phyloP scores from a whole-genome alignment of 805 yeast genomes.

The Candida cerambycidarum region DNA sequence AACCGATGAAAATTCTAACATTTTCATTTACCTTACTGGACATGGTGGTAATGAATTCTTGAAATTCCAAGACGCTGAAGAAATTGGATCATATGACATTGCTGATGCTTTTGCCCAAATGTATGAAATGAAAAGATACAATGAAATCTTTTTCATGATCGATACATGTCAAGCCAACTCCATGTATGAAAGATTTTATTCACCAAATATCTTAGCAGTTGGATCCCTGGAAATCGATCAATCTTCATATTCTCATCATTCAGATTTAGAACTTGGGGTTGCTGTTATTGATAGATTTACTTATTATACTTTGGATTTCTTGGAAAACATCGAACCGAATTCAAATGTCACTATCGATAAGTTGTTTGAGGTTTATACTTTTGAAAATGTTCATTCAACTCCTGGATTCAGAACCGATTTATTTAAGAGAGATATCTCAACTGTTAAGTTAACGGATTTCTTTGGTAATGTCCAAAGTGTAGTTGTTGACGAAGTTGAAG shows the following conservation, averaged over 20 bases:
- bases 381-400: conserved; percentile 82
- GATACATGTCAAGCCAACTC: conserved; percentile 99
- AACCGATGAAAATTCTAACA: conserved; percentile 92
- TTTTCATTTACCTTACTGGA: conserved; percentile 93
- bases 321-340: conserved; percentile 77
- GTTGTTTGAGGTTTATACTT: conserved; percentile 79
- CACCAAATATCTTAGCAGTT: conserved; percentile 89
- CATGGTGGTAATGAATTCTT: conserved; percentile 98
- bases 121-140: conserved; percentile 93
- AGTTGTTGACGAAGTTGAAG: conserved; percentile 57
- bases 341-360: conserved; percentile 78
- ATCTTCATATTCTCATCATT: conserved; percentile 91
- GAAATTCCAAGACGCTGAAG: conserved; percentile 98
- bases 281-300: conserved; percentile 98
- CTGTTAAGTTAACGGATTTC: conserved; percentile 85
- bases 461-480: conserved; percentile 90
- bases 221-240: conserved; percentile 89
- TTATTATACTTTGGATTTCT: conserved; percentile 81
- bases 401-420: conserved; percentile 91
- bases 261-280: conserved; percentile 94
- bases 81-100: conserved; percentile 89
- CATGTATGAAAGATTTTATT: conserved; percentile 88
- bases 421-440: conserved; percentile 60
- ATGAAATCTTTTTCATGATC: conserved; percentile 94
- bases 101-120: conserved; percentile 97